Conservation (phyloP, 176 grass and related monocot genomes). For the Avena insularis region DNA sequence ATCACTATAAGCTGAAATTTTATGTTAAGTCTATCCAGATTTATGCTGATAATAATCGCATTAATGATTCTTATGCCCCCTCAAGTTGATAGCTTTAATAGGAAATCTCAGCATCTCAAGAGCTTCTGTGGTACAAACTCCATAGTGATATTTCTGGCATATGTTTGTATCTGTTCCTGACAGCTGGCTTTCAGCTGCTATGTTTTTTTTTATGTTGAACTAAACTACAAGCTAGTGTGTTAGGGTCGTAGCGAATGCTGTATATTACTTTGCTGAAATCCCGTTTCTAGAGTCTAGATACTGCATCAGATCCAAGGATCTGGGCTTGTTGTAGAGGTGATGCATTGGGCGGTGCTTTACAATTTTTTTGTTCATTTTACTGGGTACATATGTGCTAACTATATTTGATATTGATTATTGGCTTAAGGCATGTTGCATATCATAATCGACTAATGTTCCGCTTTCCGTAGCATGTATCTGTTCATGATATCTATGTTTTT, state of each 20-base stretch:
- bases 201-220: neutral
- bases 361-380: neutral
- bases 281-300: neutral
- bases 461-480: neutral
- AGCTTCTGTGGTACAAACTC: neutral
- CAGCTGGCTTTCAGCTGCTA: neutral
- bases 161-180: neutral
- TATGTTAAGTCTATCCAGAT: conserved; percentile 5
- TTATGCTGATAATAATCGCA: conserved; percentile 4
- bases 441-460: neutral
- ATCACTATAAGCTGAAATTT: neutral
- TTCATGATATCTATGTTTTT: conserved; percentile 13
- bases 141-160: conserved; percentile 15
- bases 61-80: neutral
- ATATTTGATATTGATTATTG: conserved; percentile 26
- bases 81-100: conserved; percentile 13
- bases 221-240: neutral
- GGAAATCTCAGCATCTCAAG: neutral
- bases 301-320: neutral
- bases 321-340: neutral
- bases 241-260: neutral
- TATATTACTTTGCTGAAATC: conserved; percentile 39
- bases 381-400: neutral
- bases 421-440: conserved; percentile 18
- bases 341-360: neutral